A percentile compares a stretch with the other conserved stretches of the same genome.
phyloP scores from a whole-genome alignment of 73 alveolate species.

The Loxodes magnus region DNA sequence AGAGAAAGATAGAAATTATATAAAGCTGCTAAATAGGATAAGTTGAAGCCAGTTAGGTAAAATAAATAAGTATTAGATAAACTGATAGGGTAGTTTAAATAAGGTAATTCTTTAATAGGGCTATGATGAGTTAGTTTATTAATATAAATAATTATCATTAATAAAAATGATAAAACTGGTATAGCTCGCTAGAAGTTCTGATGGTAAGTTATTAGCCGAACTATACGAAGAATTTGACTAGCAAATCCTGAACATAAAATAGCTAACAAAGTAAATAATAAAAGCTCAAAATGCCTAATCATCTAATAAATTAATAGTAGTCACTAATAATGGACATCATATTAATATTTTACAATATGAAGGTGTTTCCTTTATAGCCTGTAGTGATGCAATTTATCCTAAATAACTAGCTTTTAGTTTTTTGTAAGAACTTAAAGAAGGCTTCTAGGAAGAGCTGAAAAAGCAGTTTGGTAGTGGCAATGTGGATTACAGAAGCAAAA shows the following conservation, averaged over 20 bases:
- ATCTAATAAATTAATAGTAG: too few species aligned
- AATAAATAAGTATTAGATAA: too few species aligned
- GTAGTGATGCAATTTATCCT: conserved; percentile 65
- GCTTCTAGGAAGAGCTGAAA: conserved; percentile 64
- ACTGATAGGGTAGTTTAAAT: too few species aligned
- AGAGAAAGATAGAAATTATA: too few species aligned
- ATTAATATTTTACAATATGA: too few species aligned
- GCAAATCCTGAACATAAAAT: not conserved
- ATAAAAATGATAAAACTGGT: conserved; percentile 48
- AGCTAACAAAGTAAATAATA: conserved; percentile 8
- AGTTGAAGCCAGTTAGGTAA: too few species aligned
- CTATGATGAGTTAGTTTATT: too few species aligned
- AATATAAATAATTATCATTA: too few species aligned
- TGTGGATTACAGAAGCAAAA: conserved; percentile 63
- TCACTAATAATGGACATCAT: too few species aligned
- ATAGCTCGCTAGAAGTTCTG: conserved; percentile 46
- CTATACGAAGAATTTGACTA: conserved; percentile 24
- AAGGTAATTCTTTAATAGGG: too few species aligned
- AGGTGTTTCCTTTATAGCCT: conserved; percentile 52
- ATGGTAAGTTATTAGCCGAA: conserved; percentile 47
- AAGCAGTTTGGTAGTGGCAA: conserved; percentile 70
- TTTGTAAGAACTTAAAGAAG: conserved; percentile 51
- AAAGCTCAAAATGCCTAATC: too few species aligned
- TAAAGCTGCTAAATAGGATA: too few species aligned
- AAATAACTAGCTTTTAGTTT: conserved; percentile 66